Evolutionary conservation across 2,329 filamentous ascomycete species (phyloP).

Genomic region (Monilinia laxa): DNA sequence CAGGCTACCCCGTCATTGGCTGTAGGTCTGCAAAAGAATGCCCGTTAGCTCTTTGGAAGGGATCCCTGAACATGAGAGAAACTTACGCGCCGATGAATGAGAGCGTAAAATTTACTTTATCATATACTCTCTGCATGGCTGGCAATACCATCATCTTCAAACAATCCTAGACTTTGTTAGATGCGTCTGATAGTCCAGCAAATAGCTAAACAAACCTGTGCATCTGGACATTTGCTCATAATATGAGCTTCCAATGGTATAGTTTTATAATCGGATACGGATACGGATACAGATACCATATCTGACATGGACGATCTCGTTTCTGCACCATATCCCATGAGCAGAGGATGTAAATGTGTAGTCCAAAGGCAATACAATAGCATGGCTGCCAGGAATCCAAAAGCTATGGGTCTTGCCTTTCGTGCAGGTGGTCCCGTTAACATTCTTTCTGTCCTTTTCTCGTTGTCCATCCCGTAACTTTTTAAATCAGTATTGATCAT

Average conservation of each 20-base stretch:
- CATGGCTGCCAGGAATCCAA: slow-evolving; percentile 31
- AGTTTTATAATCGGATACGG: slow-evolving; percentile 34
- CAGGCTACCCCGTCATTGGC: slow-evolving; percentile 82
- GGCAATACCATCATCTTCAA: slow-evolving; percentile 79
- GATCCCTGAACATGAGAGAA: slow-evolving; percentile 46
- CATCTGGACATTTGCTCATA: slow-evolving; percentile 96
- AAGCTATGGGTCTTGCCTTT: slow-evolving; percentile 29
- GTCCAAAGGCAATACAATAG: slow-evolving; percentile 34
- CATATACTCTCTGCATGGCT: slow-evolving; percentile 75
- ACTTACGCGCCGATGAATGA: slow-evolving; percentile 74
- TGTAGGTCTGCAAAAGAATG: slow-evolving; percentile 51
- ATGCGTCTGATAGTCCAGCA: neutral
- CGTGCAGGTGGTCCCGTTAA: slow-evolving; percentile 27
- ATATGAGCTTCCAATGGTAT: slow-evolving; percentile 92
- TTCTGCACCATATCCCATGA: slow-evolving; percentile 14
- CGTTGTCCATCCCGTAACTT: slow-evolving; percentile 26
- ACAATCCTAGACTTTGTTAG: slow-evolving; percentile 58
- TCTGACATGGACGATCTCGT: neutral
- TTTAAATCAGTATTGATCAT: slow-evolving; percentile 25
- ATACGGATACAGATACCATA: neutral
- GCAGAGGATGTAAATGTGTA: slow-evolving; percentile 16
- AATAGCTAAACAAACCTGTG: slow-evolving; percentile 50
- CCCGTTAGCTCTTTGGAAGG: slow-evolving; percentile 15
- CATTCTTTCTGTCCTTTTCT: slow-evolving; percentile 28
- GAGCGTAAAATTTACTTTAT: slow-evolving; percentile 87